These are phyloP conservation scores for Theobroma grandiflorum DNA, from an alignment of 441 rosid species.

Conservation along the genomic window DNA sequence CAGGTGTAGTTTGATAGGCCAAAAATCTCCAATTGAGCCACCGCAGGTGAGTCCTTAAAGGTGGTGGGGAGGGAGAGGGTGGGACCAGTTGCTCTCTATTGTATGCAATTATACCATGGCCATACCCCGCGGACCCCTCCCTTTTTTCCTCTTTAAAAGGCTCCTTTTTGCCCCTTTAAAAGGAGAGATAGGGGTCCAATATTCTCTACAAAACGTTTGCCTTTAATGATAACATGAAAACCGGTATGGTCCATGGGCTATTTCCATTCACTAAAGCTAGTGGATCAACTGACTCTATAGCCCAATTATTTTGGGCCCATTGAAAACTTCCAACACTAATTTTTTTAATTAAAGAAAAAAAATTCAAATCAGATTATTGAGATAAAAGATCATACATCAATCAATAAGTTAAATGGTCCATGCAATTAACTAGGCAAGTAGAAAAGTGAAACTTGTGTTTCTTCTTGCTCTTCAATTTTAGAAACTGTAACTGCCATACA, in stretches of 20 bases:
- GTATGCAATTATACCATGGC: neutral
- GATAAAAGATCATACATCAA: no score
- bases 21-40: neutral
- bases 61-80: neutral
- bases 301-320: slow-evolving; percentile 3
- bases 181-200: slow-evolving; percentile 4
- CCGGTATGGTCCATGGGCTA: neutral
- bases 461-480: neutral
- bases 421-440: neutral
- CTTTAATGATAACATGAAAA: neutral
- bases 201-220: slow-evolving; percentile 16
- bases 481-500: neutral
- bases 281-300: neutral
- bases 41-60: neutral
- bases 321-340: neutral
- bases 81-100: slow-evolving; percentile 1
- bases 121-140: no score
- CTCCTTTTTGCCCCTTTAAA: neutral
- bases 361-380: no score
- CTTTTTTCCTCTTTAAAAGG: neutral
- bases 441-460: neutral
- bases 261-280: slow-evolving; percentile 5
- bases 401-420: no score
- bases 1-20: neutral
- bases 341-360: neutral